A percentile compares a stretch with the other conserved stretches of the same genome.
Evolutionary conservation across 2,329 filamentous ascomycete genomes (phyloP).

Genomic region (Cladophialophora psammophila): DNA sequence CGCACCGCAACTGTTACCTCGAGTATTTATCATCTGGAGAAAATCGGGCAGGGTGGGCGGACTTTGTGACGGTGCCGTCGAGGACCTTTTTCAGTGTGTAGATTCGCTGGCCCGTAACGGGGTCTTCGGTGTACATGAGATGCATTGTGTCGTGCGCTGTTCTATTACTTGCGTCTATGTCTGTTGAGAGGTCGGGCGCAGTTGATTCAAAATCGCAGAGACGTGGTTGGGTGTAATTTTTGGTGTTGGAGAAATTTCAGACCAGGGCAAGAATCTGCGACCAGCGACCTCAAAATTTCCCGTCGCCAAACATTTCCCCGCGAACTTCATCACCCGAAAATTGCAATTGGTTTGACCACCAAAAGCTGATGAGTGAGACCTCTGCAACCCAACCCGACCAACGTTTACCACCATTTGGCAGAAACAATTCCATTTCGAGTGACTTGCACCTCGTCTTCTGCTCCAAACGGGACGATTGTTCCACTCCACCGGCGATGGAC

Average conservation of each 20-base stretch:
- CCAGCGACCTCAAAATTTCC: neutral
- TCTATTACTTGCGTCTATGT: neutral
- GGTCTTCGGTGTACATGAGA: slow-evolving; percentile 85
- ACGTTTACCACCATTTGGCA: slow-evolving; percentile 10
- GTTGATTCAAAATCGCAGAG: slow-evolving; percentile 23
- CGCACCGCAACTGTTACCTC: slow-evolving; percentile 54
- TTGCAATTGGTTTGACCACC: neutral
- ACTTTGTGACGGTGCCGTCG: slow-evolving; percentile 89
- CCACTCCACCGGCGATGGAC: slow-evolving; percentile 8
- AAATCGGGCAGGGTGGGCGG: slow-evolving; percentile 93
- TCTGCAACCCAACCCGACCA: slow-evolving; percentile 12
- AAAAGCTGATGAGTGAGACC: slow-evolving; percentile 3
- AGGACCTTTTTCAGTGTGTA: slow-evolving; percentile 80
- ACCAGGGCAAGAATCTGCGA: neutral
- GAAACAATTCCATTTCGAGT: slow-evolving; percentile 17
- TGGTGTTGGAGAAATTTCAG: slow-evolving; percentile 12
- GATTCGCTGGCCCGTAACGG: slow-evolving; percentile 77
- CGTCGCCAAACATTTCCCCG: slow-evolving; percentile 21
- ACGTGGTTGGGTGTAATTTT: slow-evolving; percentile 30
- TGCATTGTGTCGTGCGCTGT: slow-evolving; percentile 58
- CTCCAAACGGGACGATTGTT: neutral
- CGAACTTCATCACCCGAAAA: slow-evolving; percentile 7
- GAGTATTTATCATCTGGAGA: slow-evolving; percentile 99
- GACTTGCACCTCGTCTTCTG: slow-evolving; percentile 3
- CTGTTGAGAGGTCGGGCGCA: neutral